These are phyloP conservation scores for Zasmidium angulare DNA, from an alignment of 2,329 filamentous ascomycete species.

Conservation along the genomic window DNA sequence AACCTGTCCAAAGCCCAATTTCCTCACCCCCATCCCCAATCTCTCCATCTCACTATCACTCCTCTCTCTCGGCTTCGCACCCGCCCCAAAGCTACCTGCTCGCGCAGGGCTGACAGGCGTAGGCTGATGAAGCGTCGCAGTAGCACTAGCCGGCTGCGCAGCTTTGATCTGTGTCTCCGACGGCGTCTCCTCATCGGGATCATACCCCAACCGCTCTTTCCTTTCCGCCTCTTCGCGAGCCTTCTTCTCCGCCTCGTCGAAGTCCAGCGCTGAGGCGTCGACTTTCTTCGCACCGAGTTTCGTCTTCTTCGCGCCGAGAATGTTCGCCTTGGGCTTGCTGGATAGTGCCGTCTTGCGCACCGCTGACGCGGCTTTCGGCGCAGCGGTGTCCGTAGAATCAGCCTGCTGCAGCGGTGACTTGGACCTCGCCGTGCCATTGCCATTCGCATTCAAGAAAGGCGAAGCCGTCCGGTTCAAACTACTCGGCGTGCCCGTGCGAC, in stretches of 20 bases:
- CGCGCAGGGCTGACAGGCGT: slow-evolving; percentile 70
- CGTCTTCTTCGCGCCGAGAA: slow-evolving; percentile 70
- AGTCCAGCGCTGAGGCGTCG: slow-evolving; percentile 73
- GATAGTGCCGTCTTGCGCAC: slow-evolving; percentile 70
- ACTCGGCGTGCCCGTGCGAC: slow-evolving; percentile 82
- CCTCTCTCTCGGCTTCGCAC: slow-evolving; percentile 51
- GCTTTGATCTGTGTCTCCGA: slow-evolving; percentile 41
- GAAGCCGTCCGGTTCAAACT: slow-evolving; percentile 74
- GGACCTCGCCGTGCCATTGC: slow-evolving; percentile 66
- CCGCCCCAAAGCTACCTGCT: slow-evolving; percentile 61
- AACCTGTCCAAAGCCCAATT: slow-evolving; percentile 86
- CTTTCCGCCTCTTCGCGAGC: slow-evolving; percentile 96
- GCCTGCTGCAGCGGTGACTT: slow-evolving; percentile 73
- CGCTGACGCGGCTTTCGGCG: slow-evolving; percentile 74
- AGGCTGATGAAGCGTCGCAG: slow-evolving; percentile 67
- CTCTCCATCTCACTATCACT: slow-evolving; percentile 78
- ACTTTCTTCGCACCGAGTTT: slow-evolving; percentile 70
- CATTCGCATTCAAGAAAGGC: slow-evolving; percentile 74
- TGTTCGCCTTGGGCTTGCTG: slow-evolving; percentile 63
- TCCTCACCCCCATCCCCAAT: slow-evolving; percentile 81
- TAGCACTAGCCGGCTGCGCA: slow-evolving; percentile 43
- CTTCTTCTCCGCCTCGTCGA: slow-evolving; percentile 95
- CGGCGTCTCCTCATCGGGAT: slow-evolving; percentile 77
- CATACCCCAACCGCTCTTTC: slow-evolving; percentile 92
- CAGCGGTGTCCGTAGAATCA: slow-evolving; percentile 57